These are phyloP conservation scores for Hypholoma sublateritium DNA, from an alignment of 768 basidiomycete species.

Conservation along the genomic window DNA sequence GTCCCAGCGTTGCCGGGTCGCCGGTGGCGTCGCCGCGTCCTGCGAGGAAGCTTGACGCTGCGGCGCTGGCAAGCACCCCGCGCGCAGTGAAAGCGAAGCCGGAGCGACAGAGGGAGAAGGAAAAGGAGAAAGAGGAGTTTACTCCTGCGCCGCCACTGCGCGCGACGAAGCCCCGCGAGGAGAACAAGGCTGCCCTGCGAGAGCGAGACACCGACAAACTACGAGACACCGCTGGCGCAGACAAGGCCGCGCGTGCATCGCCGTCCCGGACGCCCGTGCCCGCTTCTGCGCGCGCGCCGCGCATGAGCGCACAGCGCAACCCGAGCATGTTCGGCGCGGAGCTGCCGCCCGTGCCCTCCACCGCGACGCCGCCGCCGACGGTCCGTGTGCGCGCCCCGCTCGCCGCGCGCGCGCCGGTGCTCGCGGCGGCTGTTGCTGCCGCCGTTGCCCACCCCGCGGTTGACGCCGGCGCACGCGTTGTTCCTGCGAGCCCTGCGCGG, in stretches of 20 bases:
- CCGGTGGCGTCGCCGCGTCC: background rate
- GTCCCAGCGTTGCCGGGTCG: background rate
- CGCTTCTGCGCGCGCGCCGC: background rate
- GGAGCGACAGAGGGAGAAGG: background rate
- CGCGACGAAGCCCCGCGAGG: too few species aligned
- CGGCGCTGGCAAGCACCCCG: background rate
- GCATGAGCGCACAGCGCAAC: constrained; percentile 56
- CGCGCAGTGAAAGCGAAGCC: too few species aligned
- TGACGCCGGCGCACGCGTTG: too few species aligned
- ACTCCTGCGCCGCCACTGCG: background rate
- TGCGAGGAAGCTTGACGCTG: background rate
- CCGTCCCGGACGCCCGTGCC: background rate
- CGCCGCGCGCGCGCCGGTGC: background rate
- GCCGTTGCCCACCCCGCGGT: background rate
- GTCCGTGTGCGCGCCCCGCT: background rate
- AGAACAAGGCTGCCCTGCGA: too few species aligned
- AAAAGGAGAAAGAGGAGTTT: background rate
- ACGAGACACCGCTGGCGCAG: background rate
- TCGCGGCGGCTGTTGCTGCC: background rate
- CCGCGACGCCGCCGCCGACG: background rate
- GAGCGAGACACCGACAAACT: too few species aligned
- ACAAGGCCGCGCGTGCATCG: background rate
- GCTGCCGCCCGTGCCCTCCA: constrained; percentile 36
- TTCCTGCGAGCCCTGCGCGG: background rate
- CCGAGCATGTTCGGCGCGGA: constrained; percentile 70